Evolutionary conservation across 495 filamentous ascomycete genomes (phyloP).

Genomic region (Podospora australis): DNA sequence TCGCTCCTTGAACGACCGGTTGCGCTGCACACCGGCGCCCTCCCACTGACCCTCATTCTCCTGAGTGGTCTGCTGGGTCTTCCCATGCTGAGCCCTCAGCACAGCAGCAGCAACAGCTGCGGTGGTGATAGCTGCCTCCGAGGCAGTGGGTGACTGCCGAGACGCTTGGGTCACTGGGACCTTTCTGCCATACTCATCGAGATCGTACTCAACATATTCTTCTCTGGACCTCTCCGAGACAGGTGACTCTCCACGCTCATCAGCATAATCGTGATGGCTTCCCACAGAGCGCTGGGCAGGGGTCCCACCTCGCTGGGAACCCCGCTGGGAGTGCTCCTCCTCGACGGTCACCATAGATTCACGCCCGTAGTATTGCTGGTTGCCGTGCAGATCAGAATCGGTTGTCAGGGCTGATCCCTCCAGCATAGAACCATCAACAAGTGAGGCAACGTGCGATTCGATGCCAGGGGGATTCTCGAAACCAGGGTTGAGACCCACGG

Average conservation of each 20-base stretch:
- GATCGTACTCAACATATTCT: slow-evolving; percentile 39
- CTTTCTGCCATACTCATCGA: slow-evolving; percentile 50
- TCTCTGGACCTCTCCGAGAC: slow-evolving; percentile 17
- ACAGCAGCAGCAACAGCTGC: slow-evolving; percentile 44
- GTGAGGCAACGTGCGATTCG: slow-evolving; percentile 81
- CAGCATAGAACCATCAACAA: slow-evolving; percentile 76
- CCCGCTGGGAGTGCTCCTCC: slow-evolving; percentile 11
- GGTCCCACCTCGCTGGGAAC: slow-evolving; percentile 23
- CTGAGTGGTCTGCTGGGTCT: slow-evolving; percentile 28
- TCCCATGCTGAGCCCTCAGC: slow-evolving; percentile 30
- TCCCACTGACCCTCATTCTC: slow-evolving; percentile 24
- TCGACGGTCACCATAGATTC: slow-evolving; percentile 33
- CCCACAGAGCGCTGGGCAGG: slow-evolving; percentile 32
- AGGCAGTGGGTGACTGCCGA: slow-evolving; percentile 40
- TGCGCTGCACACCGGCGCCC: slow-evolving; percentile 36
- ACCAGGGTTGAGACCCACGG: slow-evolving; percentile 63
- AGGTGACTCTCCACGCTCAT: slow-evolving; percentile 26
- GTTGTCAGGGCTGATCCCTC: slow-evolving; percentile 67
- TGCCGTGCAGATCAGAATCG: slow-evolving; percentile 34
- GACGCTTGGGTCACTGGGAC: slow-evolving; percentile 33
- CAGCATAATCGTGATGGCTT: slow-evolving; percentile 23
- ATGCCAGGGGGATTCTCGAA: slow-evolving; percentile 67
- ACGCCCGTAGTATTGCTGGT: slow-evolving; percentile 26
- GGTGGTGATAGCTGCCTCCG: slow-evolving; percentile 46
- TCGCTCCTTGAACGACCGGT: slow-evolving; percentile 52